Conservation (phyloP, 129 eudicot species). For the carrot (Daucus carota) region DH1_v3.0 NC_030387.2:841501-842000, state of each 20-base stretch:
- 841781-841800: not conserved
- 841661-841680: not conserved
- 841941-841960: not conserved
- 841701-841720: not conserved
- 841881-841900: not conserved
- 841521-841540: constrained; percentile 76
- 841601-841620: constrained; percentile 99
- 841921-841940: not conserved
- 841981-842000: not conserved
- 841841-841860: not conserved
- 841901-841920: not conserved
- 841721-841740: not conserved
- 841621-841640: constrained; percentile 19
- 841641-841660: not conserved
- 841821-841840: not conserved
- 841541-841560: constrained; percentile 71
- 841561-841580: constrained; percentile 77
- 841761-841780: not conserved
- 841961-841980: not conserved
- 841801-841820: not conserved
- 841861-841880: not conserved
- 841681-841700: not conserved
- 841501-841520: constrained; percentile 76
- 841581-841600: constrained; percentile 94
- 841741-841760: not conserved